These are phyloP conservation scores for Rhizopus arrhizus DNA, from an alignment of 371 early-diverging fungal species.

Conservation along the genomic window DNA sequence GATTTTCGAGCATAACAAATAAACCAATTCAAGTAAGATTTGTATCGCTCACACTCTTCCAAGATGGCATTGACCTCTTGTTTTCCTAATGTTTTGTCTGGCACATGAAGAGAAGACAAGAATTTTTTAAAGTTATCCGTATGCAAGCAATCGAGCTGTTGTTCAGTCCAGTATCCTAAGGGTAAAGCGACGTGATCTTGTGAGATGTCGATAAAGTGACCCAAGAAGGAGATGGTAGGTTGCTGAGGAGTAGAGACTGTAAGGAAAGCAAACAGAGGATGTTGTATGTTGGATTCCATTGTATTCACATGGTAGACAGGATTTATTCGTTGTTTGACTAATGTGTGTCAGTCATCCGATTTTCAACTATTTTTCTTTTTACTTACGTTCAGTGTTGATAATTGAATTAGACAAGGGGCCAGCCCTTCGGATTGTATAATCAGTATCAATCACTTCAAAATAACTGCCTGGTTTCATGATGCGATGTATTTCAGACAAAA, in stretches of 20 bases:
- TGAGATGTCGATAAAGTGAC: constrained; percentile 38
- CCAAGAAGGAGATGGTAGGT: constrained; percentile 14
- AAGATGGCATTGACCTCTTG: constrained; percentile 18
- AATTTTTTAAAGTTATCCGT: constrained; percentile 30
- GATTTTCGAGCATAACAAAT: constrained; percentile 46
- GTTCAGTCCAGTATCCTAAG: constrained; percentile 36
- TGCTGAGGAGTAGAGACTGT: constrained; percentile 16
- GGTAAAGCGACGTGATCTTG: constrained; percentile 34
- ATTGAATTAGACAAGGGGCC: constrained; percentile 47
- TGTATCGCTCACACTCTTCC: constrained; percentile 34
- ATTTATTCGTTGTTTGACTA: background rate
- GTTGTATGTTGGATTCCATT: constrained; percentile 19
- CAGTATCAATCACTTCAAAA: constrained; percentile 56
- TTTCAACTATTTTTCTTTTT: background rate
- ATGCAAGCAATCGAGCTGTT: constrained; percentile 33
- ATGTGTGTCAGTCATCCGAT: background rate
- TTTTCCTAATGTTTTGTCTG: constrained; percentile 8
- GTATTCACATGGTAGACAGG: background rate
- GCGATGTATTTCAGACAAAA: constrained; percentile 42
- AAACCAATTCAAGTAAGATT: constrained; percentile 40
- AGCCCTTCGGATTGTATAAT: constrained; percentile 47
- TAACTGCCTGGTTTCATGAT: constrained; percentile 57
- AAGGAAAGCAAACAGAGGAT: constrained; percentile 38
- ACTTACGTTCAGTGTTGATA: constrained; percentile 44
- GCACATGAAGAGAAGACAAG: constrained; percentile 23